Evolutionary conservation across 805 yeast species (phyloP), one percentile per base, ranked within the genome.

Genomic region (Nakazawaea wickerhamii): DNA sequence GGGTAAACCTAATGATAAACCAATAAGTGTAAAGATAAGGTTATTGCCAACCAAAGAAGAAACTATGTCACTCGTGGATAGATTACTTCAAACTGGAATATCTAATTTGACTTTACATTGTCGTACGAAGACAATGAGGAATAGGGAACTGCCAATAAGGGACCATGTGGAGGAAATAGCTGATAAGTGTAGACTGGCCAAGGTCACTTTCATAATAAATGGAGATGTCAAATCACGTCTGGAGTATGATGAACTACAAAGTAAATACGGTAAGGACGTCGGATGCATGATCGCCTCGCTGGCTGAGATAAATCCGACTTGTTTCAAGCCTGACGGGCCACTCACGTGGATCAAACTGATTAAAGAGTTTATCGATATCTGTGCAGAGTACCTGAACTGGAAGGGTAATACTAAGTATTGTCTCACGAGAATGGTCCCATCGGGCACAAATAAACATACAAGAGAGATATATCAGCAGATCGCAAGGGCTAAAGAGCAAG

Each of bases 201-300:
- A 77, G 4, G 84, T 93, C 2, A 71, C 86, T 4, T 74, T 95
- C 50, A 77, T 85, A 2, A 79, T 90, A 27, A 93, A 93, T 58
- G 99, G 99, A 5, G 87, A 76, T 18, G 63, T 93, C 4, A 63
- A 63, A 38, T 67, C 75, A 38, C 65, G 79, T 34, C 47, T 54
- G 4, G 93, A 90, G 43, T 77, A 73, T 47, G 47, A 51, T 6
- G 63, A 65, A 20, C 55, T 90, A 32, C 81, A 77, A 53, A 50
- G 61, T 8, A 57, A 61, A n/a, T 75, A 73, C 50, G 77, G 81
- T 8, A 70, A 71, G 1, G 75, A 75, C 40, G 63, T 83, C n/a
- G 95, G 98, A 4, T 90, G 87, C 5, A 91, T 93, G 99, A 79
- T 90, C 54, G 99, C 97, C 1, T 83, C 87, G 25, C 78, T 79